Evolutionary conservation across 805 yeast genomes (phyloP).

Genomic region (Ogataea naganishii): DNA sequence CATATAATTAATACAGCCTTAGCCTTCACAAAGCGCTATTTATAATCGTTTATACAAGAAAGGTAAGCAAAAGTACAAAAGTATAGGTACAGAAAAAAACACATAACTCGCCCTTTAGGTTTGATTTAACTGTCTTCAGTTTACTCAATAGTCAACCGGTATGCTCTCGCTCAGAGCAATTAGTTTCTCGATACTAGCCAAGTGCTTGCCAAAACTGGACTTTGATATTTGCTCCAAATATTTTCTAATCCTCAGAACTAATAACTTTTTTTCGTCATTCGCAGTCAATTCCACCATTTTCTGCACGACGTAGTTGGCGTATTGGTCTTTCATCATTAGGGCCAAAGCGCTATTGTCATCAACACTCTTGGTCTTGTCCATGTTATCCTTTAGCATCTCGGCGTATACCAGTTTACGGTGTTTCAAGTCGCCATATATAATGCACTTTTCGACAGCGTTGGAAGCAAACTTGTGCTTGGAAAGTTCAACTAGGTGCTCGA

Average conservation of each 20-base stretch:
- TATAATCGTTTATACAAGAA: no score
- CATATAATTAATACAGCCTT: no score
- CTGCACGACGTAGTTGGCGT: conserved; percentile 95
- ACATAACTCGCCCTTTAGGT: no score
- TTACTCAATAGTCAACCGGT: conserved; percentile 7
- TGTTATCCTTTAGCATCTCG: conserved; percentile 53
- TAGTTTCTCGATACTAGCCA: conserved; percentile 74
- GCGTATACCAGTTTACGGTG: conserved; percentile 59
- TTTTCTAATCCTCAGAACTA: conserved; percentile 70
- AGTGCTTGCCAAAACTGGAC: conserved; percentile 68
- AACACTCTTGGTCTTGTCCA: conserved; percentile 33
- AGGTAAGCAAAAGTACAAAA: no score
- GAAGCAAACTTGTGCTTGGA: conserved; percentile 98
- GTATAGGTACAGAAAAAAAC: no score
- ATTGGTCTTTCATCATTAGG: conserved; percentile 95
- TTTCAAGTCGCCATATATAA: conserved; percentile 55
- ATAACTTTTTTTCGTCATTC: conserved; percentile 56
- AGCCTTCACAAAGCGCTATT: no score
- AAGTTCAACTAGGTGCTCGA: conserved; percentile 54
- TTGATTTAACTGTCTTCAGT: no score
- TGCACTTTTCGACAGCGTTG: conserved; percentile 93
- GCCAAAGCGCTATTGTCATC: conserved; percentile 67
- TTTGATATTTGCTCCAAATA: conserved; percentile 68
- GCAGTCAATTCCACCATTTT: conserved; percentile 79
- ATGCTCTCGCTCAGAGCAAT: conserved; percentile 43